These are phyloP conservation scores for Discostella pseudostelligera DNA, from an alignment of 108 stramenopile genomes.

Conservation along the genomic window DNA sequence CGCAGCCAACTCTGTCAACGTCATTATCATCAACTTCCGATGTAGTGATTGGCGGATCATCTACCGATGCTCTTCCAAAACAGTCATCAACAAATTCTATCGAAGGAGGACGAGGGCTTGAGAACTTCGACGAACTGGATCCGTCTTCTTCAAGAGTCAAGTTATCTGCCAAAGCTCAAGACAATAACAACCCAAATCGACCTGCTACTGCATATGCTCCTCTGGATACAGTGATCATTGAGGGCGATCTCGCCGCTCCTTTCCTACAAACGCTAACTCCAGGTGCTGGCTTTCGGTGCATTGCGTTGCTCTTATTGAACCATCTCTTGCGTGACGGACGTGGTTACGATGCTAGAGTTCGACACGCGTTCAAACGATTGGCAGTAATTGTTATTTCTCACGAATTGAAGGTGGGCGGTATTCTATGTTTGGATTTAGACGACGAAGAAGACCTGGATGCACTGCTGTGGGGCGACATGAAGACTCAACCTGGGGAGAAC, in stretches of 20 bases:
- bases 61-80: neutral
- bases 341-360: constrained; percentile 82
- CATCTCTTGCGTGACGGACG: constrained; percentile 60
- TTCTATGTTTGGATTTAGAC: constrained; percentile 42
- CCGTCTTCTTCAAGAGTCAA: neutral
- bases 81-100: neutral
- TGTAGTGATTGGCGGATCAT: neutral
- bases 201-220: constrained; percentile 13
- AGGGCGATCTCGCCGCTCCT: constrained; percentile 60
- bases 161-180: constrained; percentile 3
- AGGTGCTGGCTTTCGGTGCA: constrained; percentile 76
- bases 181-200: neutral
- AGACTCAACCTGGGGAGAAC: constrained; percentile 1
- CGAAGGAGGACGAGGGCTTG: neutral
- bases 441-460: constrained; percentile 35
- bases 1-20: neutral
- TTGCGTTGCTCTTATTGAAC: constrained; percentile 69
- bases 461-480: constrained; percentile 8
- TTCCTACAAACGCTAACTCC: constrained; percentile 80
- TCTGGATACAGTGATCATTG: constrained; percentile 40
- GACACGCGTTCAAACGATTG: constrained; percentile 73
- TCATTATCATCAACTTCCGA: neutral
- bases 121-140: constrained; percentile 4
- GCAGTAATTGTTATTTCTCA: constrained; percentile 74
- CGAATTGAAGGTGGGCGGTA: constrained; percentile 57